Evolutionary conservation across 148 eudicot species (phyloP).

Genomic region (Chenopodium berlandieri): DNA sequence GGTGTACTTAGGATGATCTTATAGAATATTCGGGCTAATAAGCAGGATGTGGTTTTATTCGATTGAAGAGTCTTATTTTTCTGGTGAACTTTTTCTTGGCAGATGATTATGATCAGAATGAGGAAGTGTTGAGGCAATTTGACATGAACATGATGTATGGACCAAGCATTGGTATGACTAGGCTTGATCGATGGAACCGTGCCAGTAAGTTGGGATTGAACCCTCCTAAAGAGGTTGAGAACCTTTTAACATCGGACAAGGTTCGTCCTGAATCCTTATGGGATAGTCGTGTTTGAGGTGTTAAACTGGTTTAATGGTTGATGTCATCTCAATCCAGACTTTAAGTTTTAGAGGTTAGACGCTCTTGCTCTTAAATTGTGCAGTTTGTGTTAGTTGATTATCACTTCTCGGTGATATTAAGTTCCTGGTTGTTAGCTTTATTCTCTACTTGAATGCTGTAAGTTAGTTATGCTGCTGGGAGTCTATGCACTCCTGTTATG

Average conservation of each 20-base stretch:
- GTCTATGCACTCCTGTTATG: neutral
- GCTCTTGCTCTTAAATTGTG: slow-evolving; percentile 13
- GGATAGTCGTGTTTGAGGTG: slow-evolving; percentile 53
- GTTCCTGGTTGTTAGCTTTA: slow-evolving; percentile 8
- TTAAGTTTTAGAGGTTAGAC: neutral
- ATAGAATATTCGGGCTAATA: no score
- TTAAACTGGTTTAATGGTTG: neutral
- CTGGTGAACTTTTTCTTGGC: slow-evolving; percentile 2
- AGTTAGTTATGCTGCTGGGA: neutral
- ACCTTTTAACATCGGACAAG: slow-evolving; percentile 32
- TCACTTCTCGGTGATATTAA: slow-evolving; percentile 27
- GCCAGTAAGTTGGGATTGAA: slow-evolving; percentile 48
- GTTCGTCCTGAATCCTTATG: slow-evolving; percentile 48
- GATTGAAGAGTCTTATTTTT: neutral
- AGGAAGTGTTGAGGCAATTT: slow-evolving; percentile 67
- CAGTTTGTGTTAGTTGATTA: slow-evolving; percentile 1
- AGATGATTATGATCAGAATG: slow-evolving; percentile 51
- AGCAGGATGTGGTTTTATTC: neutral
- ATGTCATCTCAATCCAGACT: neutral
- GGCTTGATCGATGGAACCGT: slow-evolving; percentile 66
- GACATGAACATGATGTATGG: slow-evolving; percentile 77
- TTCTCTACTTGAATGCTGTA: neutral
- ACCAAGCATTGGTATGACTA: slow-evolving; percentile 62
- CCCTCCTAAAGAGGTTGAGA: slow-evolving; percentile 54
- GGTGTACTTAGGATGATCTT: neutral